These are phyloP conservation scores for Stygiomarasmius scandens DNA, from an alignment of 1,284 basidiomycete species.

Conservation along the genomic window DNA sequence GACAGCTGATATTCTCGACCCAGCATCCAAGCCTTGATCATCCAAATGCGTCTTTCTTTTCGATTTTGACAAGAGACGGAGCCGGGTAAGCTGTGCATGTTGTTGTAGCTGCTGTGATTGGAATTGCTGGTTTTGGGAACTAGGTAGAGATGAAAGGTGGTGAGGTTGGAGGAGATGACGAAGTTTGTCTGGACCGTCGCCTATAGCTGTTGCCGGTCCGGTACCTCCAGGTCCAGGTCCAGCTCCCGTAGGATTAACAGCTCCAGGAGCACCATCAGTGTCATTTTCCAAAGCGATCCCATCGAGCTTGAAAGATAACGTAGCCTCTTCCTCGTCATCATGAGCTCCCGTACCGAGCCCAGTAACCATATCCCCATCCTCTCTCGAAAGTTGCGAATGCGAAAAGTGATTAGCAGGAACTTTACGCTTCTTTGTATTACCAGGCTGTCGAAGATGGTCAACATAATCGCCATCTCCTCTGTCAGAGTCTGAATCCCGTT, in stretches of 20 bases:
- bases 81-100: background rate
- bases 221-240: background rate
- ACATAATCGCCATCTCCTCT: slow-evolving; percentile 59
- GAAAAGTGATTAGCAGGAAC: slow-evolving; percentile 49
- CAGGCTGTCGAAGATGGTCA: slow-evolving; percentile 70
- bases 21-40: background rate
- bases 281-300: background rate
- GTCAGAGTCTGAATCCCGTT: slow-evolving; percentile 48
- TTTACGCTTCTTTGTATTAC: slow-evolving; percentile 86
- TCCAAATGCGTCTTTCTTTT: background rate
- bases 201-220: background rate
- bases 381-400: slow-evolving; percentile 30
- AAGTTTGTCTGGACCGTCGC: background rate
- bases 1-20: background rate
- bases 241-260: background rate
- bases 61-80: background rate
- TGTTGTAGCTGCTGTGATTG: background rate
- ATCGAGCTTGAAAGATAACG: background rate
- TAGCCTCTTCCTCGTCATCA: background rate
- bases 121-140: too few relatives aligned
- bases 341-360: background rate
- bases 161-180: background rate
- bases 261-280: background rate
- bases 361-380: background rate
- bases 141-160: too few relatives aligned